A percentile compares a stretch with the other conserved stretches of the same genome.
These are phyloP conservation scores for Syncephalastrum racemosum DNA, from an alignment of 371 early-diverging fungal genomes.

Conservation along the genomic window DNA sequence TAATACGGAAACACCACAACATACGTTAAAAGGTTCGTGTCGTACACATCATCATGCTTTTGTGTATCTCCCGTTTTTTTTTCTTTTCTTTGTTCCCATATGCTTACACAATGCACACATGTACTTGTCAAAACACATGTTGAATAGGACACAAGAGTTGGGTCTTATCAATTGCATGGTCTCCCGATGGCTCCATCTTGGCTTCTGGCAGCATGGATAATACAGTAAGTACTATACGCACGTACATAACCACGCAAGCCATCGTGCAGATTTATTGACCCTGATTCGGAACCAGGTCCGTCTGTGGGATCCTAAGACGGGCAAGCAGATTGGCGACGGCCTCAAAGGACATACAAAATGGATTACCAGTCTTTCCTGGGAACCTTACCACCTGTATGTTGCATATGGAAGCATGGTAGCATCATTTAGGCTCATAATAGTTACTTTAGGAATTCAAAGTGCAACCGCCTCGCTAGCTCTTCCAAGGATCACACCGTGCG, in stretches of 20 bases:
- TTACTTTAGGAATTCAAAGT: conserved; percentile 57
- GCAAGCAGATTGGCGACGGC: conserved; percentile 77
- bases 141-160: conserved; percentile 84
- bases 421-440: too few species aligned
- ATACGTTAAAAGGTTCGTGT: conserved; percentile 50
- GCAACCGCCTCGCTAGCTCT: conserved; percentile 84
- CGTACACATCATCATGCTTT: too few species aligned
- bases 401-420: too few species aligned
- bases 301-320: conserved; percentile 87
- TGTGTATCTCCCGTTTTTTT: too few species aligned
- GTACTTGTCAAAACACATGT: neutral
- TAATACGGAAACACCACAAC: conserved; percentile 87
- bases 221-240: conserved; percentile 51
- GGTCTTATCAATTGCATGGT: conserved; percentile 94
- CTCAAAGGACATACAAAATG: conserved; percentile 86
- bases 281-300: conserved; percentile 35
- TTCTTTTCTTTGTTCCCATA: too few species aligned
- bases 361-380: conserved; percentile 92
- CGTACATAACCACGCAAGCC: too few species aligned
- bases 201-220: conserved; percentile 97
- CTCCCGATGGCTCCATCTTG: conserved; percentile 84
- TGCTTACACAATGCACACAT: too few species aligned
- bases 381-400: conserved; percentile 82
- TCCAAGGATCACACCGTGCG: conserved; percentile 96
- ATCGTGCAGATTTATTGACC: too few species aligned